Percentiles rank a stretch among this genome's conserved stretches.
Conservation (phyloP, 1,284 basidiomycete genomes). For the Malassezia slooffiae region DNA sequence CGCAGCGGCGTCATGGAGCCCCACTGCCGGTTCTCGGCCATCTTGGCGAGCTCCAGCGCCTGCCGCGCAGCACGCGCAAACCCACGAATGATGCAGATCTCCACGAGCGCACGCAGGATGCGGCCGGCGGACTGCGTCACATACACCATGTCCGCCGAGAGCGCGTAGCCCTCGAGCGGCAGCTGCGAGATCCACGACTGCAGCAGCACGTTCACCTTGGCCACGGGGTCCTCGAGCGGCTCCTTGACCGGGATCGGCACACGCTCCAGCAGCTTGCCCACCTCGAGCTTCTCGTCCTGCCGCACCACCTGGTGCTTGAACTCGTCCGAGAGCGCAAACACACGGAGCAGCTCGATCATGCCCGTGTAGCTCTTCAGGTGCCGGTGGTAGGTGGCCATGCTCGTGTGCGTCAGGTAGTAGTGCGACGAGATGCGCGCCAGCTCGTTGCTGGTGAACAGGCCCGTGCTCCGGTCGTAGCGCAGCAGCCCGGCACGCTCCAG, state of each 20-base stretch:
- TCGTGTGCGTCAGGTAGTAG: slow-evolving; percentile 90
- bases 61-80: slow-evolving; percentile 89
- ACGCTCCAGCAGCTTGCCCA: slow-evolving; percentile 82
- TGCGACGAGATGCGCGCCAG: slow-evolving; percentile 88
- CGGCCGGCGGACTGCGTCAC: slow-evolving; percentile 52
- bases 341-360: slow-evolving; percentile 80
- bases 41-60: slow-evolving; percentile 89
- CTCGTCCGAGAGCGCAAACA: slow-evolving; percentile 92
- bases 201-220: slow-evolving; percentile 92
- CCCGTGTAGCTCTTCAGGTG: slow-evolving; percentile 80
- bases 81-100: slow-evolving; percentile 95
- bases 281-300: slow-evolving; percentile 54
- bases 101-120: slow-evolving; percentile 91
- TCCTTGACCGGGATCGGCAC: slow-evolving; percentile 98
- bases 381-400: slow-evolving; percentile 94
- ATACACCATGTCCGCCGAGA: slow-evolving; percentile 97
- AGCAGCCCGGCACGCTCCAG: slow-evolving; percentile 88
- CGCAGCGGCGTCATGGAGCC: slow-evolving; percentile 91
- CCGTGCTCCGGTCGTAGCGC: slow-evolving; percentile 82
- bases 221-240: slow-evolving; percentile 83
- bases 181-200: slow-evolving; percentile 92
- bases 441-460: slow-evolving; percentile 58
- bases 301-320: slow-evolving; percentile 77
- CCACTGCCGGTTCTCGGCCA: slow-evolving; percentile 73
- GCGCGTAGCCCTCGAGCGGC: slow-evolving; percentile 87